Evolutionary conservation across 1,284 basidiomycete genomes (phyloP), one percentile per base, ranked within the genome.

Genomic region (Waitea zeae): DNA sequence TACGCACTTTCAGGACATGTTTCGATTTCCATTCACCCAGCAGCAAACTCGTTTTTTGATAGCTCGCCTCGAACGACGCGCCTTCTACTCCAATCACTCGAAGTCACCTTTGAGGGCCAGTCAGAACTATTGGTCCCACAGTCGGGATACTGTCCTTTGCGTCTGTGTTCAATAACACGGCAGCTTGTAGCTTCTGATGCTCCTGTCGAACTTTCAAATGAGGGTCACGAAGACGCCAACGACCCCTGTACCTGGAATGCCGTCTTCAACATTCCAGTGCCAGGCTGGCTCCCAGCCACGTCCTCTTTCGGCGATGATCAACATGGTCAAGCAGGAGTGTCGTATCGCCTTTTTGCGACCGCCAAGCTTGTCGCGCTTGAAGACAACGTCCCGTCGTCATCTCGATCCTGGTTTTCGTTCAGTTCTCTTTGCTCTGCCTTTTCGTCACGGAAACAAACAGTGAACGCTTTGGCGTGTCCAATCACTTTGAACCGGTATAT

Each of bases 1-100:
- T 86, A 81, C 50, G 82, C 82, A 11, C 60, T 86, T 36, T 78
- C 80, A 12, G 81, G 82, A 5, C 64, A 81, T 50, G 57, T 86
- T 14, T 57, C 64, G 13, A 56, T 86, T 31, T 61, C 69, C 0
- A 44, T 82, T 20, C 51, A 61, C 9, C 58, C 73, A 3, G 52
- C 62, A 5, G 57, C 49, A 38, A 7, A 7, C n/a, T 67, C 64
- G 17, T 46, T 68, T 33, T 68, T 75, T 42, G 60, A 61, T 39
- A 58, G 58, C 39, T 59, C 60, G 38, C 22, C 7, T 7, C 58
- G 57, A 41, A 51, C 61, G 3, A 39, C 62, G 4, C 64, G 58
- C 28, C 48, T 77, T 30, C 49, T 75, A 6, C 61, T 86, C 15
- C 64, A 70, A 39, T 84, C 81, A 2, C 56, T 86, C 31, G 53